Evolutionary conservation across 2,329 filamentous ascomycete species (phyloP).

Genomic region (Aureobasidium pullulans): DNA sequence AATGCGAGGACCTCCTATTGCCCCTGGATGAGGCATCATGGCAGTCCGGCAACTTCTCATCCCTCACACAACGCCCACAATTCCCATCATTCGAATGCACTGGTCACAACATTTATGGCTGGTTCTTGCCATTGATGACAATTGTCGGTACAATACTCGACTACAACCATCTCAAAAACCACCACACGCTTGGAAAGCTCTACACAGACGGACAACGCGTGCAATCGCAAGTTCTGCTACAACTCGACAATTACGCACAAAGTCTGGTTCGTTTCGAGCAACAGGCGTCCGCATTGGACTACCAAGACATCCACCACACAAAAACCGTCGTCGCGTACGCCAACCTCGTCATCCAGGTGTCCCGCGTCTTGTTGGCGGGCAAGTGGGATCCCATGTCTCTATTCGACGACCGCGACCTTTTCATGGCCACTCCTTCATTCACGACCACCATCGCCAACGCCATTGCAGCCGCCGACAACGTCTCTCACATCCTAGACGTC

Average conservation of each 20-base stretch:
- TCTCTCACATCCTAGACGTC: constrained; percentile 10
- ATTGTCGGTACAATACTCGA: constrained; percentile 14
- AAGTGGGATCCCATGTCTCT: constrained; percentile 13
- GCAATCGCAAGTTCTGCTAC: constrained; percentile 5
- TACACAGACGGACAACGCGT: constrained; percentile 11
- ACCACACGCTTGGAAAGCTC: constrained; percentile 10
- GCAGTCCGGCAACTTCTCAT: constrained; percentile 11
- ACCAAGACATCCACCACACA: constrained; percentile 12
- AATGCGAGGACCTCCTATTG: constrained; percentile 10
- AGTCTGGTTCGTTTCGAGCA: constrained; percentile 12
- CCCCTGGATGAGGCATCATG: constrained; percentile 11
- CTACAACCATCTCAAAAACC: constrained; percentile 12
- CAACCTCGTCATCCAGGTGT: constrained; percentile 10
- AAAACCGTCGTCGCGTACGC: constrained; percentile 13
- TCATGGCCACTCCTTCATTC: constrained; percentile 13
- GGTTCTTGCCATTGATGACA: constrained; percentile 13
- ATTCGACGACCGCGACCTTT: constrained; percentile 13
- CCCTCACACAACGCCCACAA: constrained; percentile 8
- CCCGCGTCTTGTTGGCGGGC: constrained; percentile 8
- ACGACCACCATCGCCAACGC: constrained; percentile 13
- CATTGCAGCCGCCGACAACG: constrained; percentile 11
- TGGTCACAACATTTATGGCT: constrained; percentile 13
- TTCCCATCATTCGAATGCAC: constrained; percentile 14
- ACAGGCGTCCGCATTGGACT: not conserved
- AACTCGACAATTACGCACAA: constrained; percentile 12